Conservation (phyloP, 306 rosid species). For the Geum urbanum region DNA sequence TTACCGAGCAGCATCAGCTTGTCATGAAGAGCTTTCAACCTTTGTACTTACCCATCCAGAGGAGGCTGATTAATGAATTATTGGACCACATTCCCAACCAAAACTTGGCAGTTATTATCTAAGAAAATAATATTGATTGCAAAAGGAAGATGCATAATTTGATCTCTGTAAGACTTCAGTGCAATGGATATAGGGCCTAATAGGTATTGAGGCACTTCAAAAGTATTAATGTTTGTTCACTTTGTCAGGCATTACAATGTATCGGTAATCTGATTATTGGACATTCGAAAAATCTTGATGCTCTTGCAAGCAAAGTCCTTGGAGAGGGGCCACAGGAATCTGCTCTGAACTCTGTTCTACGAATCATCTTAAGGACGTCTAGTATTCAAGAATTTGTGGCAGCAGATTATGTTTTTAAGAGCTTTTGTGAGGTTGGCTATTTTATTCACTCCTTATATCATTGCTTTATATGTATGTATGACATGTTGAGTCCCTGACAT, state of each 20-base stretch:
- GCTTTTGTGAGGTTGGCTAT: constrained; percentile 83
- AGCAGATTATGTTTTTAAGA: constrained; percentile 77
- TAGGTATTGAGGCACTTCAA: background rate
- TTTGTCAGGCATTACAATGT: constrained; percentile 68
- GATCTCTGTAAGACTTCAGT: background rate
- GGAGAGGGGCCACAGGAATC: constrained; percentile 88
- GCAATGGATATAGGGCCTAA: background rate
- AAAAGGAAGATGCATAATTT: background rate
- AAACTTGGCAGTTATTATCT: background rate
- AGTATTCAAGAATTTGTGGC: constrained; percentile 80
- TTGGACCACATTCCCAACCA: background rate
- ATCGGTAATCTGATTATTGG: constrained; percentile 77
- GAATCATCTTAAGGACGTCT: constrained; percentile 81
- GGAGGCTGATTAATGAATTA: background rate
- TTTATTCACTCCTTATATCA: constrained; percentile 6
- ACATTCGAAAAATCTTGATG: constrained; percentile 70
- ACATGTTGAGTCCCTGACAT: background rate
- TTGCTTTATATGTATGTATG: background rate
- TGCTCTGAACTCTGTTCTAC: constrained; percentile 78
- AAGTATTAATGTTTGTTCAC: constrained; percentile 17
- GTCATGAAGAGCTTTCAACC: background rate
- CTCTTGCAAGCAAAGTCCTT: constrained; percentile 70
- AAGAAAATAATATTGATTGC: background rate
- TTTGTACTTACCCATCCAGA: background rate
- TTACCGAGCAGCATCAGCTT: background rate